Conservation (phyloP, 768 basidiomycete species). For the Lactifluus volemus region DNA sequence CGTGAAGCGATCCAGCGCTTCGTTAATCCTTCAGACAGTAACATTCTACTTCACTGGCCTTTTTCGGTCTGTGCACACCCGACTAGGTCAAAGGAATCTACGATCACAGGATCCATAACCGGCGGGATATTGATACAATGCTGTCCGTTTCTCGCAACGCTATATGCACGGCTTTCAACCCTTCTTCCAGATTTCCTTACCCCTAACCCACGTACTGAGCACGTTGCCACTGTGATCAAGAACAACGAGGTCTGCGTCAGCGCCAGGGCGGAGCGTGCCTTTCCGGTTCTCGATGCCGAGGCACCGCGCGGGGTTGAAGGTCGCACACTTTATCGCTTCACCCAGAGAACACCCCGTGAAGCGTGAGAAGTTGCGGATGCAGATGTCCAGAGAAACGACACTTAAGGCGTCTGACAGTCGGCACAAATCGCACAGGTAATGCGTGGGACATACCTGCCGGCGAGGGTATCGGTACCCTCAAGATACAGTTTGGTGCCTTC, state of each 20-base stretch:
- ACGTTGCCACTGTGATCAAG: slow-evolving; percentile 61
- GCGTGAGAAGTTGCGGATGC: slow-evolving; percentile 73
- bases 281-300: slow-evolving; percentile 73
- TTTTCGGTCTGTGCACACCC: no score
- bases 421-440: background rate
- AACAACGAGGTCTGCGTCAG: slow-evolving; percentile 78
- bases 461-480: slow-evolving; percentile 80
- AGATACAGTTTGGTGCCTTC: slow-evolving; percentile 73
- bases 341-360: slow-evolving; percentile 81
- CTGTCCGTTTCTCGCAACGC: background rate
- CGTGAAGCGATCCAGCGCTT: background rate
- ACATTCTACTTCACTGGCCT: background rate
- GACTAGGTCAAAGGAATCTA: background rate
- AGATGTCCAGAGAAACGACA: slow-evolving; percentile 76
- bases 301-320: slow-evolving; percentile 77
- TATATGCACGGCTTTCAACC: background rate
- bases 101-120: no score
- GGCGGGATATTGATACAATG: background rate
- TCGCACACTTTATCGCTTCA: slow-evolving; percentile 80
- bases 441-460: slow-evolving; percentile 56
- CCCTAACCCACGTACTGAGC: slow-evolving; percentile 68
- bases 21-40: background rate
- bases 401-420: slow-evolving; percentile 27
- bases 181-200: slow-evolving; percentile 59
- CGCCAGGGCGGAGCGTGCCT: slow-evolving; percentile 74